These are phyloP conservation scores for Eragrostis curvula DNA, from an alignment of 176 grass and related monocot genomes.

Conservation along the genomic window DNA sequence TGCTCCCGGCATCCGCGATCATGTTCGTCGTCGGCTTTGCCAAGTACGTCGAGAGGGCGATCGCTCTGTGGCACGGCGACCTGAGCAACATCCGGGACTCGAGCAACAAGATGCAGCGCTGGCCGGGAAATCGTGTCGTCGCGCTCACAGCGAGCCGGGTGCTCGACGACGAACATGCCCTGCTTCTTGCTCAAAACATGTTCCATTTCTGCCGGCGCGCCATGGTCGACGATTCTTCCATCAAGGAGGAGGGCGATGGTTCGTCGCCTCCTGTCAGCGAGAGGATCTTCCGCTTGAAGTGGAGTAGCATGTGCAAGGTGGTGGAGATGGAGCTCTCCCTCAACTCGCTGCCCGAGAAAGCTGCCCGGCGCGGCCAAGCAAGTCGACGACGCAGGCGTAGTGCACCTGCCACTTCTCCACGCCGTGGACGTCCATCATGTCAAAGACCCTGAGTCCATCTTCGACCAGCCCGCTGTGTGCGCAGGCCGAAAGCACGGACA, in stretches of 20 bases:
- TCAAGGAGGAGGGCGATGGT: neutral
- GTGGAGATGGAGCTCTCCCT: neutral
- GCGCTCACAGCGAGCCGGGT: neutral
- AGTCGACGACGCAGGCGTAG: conserved; percentile 8
- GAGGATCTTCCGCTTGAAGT: neutral
- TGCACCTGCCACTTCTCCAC: conserved; percentile 12
- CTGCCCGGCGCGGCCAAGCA: conserved; percentile 34
- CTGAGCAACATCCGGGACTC: neutral
- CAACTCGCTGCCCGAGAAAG: neutral
- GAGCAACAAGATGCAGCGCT: neutral
- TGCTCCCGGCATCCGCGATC: neutral
- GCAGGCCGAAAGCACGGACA: conserved; percentile 27
- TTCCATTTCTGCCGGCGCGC: neutral
- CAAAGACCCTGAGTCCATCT: conserved; percentile 15
- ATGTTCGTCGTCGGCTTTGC: conserved; percentile 7
- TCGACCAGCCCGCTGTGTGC: conserved; percentile 22
- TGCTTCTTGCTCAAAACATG: neutral
- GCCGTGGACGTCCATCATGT: neutral
- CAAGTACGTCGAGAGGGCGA: conserved; percentile 6
- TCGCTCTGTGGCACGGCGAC: neutral
- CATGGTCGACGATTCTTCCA: neutral
- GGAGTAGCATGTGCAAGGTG: neutral
- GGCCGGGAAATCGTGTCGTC: no score
- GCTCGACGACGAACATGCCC: neutral
- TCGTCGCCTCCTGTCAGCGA: neutral